Conservation (phyloP, 179 eudicot species). For the Heliamphora pulchella region DNA sequence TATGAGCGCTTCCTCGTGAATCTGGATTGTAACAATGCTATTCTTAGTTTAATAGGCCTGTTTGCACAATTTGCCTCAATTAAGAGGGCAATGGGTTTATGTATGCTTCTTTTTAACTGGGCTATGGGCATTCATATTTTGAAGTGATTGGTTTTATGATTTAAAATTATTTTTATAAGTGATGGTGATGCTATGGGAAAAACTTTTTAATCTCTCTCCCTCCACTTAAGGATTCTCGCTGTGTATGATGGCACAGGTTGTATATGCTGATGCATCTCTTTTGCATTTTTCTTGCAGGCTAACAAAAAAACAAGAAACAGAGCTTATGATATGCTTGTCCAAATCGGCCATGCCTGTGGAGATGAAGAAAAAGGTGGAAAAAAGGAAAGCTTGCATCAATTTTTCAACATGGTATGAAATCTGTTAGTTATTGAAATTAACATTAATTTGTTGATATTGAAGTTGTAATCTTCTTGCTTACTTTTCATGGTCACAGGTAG, state of each 20-base stretch:
- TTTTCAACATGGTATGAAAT: slow-evolving; percentile 64
- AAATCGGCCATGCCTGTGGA: slow-evolving; percentile 82
- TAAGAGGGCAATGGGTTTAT: neutral
- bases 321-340: slow-evolving; percentile 90
- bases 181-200: neutral
- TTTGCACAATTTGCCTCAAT: neutral
- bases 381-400: slow-evolving; percentile 54
- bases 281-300: slow-evolving; percentile 40
- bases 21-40: neutral
- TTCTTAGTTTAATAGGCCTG: neutral
- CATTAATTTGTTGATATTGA: neutral
- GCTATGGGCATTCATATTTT: neutral
- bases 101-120: neutral
- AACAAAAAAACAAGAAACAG: slow-evolving; percentile 89
- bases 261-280: slow-evolving; percentile 6
- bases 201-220: neutral
- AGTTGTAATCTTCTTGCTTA: neutral
- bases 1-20: neutral
- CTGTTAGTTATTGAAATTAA: neutral
- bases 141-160: neutral
- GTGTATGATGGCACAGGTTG: neutral
- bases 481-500: slow-evolving; percentile 43
- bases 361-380: slow-evolving; percentile 75
- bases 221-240: neutral
- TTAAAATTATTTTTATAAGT: too few relatives aligned